phyloP scores from a whole-genome alignment of 2,329 filamentous ascomycete species.

The Scolecobasidium constrictum region DNA sequence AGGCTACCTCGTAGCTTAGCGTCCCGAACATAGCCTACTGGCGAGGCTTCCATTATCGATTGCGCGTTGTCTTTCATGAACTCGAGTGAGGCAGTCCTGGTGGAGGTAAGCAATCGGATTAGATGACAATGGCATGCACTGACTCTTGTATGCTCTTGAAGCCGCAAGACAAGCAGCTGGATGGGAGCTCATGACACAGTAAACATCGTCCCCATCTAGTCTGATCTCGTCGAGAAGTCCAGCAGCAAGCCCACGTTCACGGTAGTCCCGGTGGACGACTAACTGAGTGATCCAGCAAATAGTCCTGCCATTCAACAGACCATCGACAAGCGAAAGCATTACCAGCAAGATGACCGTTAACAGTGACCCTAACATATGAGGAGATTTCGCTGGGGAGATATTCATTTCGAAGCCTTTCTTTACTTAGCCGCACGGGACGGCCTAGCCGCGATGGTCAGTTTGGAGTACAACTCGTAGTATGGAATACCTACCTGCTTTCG shows the following conservation, averaged over 20 bases:
- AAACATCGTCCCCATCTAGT: constrained; percentile 21
- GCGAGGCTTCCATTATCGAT: constrained; percentile 24
- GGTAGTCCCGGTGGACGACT: constrained; percentile 25
- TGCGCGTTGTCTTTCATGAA: constrained; percentile 20
- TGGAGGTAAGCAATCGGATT: constrained; percentile 11
- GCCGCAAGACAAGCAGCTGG: constrained; percentile 25
- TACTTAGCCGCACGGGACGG: too few relatives aligned
- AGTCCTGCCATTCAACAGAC: constrained; percentile 18
- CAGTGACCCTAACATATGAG: constrained; percentile 22
- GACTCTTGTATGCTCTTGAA: constrained; percentile 20
- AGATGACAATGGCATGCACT: constrained; percentile 11
- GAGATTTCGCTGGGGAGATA: constrained; percentile 17
- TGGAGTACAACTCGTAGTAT: too few relatives aligned
- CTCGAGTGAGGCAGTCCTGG: constrained; percentile 16
- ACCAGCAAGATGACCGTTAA: constrained; percentile 22
- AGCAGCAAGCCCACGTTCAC: constrained; percentile 25
- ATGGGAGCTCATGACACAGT: constrained; percentile 31
- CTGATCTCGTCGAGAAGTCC: constrained; percentile 22
- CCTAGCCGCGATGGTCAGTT: too few relatives aligned
- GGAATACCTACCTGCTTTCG: constrained; percentile 14
- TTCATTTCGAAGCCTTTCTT: constrained; percentile 15
- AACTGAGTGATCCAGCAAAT: constrained; percentile 34
- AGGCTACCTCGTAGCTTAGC: constrained; percentile 26
- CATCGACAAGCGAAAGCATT: constrained; percentile 28
- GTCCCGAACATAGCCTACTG: constrained; percentile 28